Conservation (phyloP, 345 rosid genomes). For the Eucalyptus erythrocorys region DNA sequence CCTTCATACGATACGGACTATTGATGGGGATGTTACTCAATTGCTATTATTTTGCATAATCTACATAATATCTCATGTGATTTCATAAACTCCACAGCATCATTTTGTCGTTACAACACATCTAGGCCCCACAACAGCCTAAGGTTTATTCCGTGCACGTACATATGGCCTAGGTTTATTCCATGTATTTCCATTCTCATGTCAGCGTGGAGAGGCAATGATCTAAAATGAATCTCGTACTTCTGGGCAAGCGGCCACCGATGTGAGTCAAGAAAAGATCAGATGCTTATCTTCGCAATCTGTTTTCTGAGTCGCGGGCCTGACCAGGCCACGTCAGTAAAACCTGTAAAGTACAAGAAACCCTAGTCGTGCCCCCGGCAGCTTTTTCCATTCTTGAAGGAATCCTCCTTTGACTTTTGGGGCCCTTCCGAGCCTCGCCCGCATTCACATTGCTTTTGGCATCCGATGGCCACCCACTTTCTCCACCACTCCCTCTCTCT, state of each 20-base stretch:
- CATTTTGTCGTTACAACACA: neutral
- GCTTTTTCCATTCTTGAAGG: neutral
- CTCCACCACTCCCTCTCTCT: neutral
- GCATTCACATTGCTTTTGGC: neutral
- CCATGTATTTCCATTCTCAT: neutral
- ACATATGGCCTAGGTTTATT: neutral
- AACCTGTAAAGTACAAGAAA: neutral
- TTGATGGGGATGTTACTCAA: neutral
- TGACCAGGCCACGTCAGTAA: neutral
- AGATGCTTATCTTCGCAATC: neutral
- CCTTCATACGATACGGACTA: neutral
- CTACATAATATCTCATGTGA: neutral
- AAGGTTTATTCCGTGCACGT: neutral
- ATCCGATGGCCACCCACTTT: neutral
- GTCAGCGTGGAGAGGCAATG: neutral
- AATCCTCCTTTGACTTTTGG: neutral
- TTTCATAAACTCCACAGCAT: neutral
- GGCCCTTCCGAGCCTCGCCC: neutral
- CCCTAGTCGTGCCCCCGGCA: neutral
- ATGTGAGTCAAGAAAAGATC: neutral
- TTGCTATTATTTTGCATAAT: neutral
- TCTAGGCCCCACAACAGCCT: neutral
- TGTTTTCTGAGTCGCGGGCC: neutral
- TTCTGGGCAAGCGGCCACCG: neutral
- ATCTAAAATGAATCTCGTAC: neutral